A percentile compares a stretch with the other conserved stretches of the same genome.
Conservation (phyloP, 306 rosid species). For the Comarum palustre region DNA sequence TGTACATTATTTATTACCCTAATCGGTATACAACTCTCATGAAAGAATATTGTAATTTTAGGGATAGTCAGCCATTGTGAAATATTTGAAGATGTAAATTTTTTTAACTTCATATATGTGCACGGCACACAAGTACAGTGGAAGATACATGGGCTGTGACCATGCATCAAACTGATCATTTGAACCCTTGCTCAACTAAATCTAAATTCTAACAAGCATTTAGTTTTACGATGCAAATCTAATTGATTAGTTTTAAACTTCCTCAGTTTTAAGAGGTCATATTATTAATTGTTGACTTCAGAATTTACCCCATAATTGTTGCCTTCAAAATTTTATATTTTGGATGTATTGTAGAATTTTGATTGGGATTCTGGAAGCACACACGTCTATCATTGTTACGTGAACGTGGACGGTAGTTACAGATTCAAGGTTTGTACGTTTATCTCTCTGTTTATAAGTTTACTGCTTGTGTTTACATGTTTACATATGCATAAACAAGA, state of each 20-base stretch:
- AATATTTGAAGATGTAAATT: background rate
- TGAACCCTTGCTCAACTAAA: background rate
- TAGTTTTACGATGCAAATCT: background rate
- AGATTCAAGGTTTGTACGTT: conserved; percentile 60
- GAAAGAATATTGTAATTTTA: background rate
- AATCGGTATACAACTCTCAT: background rate
- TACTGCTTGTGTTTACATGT: background rate
- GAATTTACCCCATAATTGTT: background rate
- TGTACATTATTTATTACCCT: background rate
- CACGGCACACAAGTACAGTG: background rate
- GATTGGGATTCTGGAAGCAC: conserved; percentile 63
- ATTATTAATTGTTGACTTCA: background rate
- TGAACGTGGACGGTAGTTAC: conserved; percentile 46
- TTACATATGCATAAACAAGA: background rate
- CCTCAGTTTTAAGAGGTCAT: background rate
- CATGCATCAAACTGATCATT: background rate
- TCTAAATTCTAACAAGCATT: background rate
- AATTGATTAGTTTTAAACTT: background rate
- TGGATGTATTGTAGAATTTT: conserved; percentile 38
- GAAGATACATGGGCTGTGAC: background rate
- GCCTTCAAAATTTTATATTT: background rate
- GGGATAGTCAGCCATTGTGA: background rate
- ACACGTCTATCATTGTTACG: conserved; percentile 52
- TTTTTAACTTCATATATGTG: background rate
- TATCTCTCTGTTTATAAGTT: background rate